Evolutionary conservation across 1,139 yeast species (phyloP).

Genomic region (Blastobotrys malaysiensis): DNA sequence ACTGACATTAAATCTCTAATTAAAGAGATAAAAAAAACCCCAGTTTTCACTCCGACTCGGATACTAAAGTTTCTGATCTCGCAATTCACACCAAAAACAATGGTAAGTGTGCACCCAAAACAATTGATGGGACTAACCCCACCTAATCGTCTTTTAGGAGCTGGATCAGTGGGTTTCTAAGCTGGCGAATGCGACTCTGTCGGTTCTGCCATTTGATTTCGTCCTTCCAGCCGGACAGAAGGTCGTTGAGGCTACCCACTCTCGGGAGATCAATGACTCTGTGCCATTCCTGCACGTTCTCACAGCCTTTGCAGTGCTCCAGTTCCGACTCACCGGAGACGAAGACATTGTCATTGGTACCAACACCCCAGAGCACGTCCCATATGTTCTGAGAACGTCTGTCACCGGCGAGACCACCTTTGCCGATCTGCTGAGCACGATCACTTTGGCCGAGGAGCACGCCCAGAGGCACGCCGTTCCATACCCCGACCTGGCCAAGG

Average conservation of each 20-base stretch:
- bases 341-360: constrained; percentile 88
- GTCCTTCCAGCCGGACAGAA: constrained; percentile 71
- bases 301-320: constrained; percentile 65
- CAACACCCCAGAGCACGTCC: constrained; percentile 37
- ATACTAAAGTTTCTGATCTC: neutral
- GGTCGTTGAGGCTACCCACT: constrained; percentile 56
- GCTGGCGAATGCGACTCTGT: constrained; percentile 76
- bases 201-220: constrained; percentile 83
- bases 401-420: constrained; percentile 46
- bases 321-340: constrained; percentile 84
- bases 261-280: constrained; percentile 36
- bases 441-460: constrained; percentile 38
- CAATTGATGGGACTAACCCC: too few relatives aligned
- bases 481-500: constrained; percentile 51
- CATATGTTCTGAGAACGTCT: constrained; percentile 56
- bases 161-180: constrained; percentile 58
- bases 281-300: constrained; percentile 48
- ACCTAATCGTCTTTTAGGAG: neutral
- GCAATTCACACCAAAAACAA: neutral
- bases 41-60: too few relatives aligned
- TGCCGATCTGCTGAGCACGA: constrained; percentile 43
- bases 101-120: constrained; percentile 1
- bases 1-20: too few relatives aligned
- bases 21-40: too few relatives aligned
- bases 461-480: constrained; percentile 38